These are phyloP conservation scores for Cutaneotrichosporon cutaneum DNA, from an alignment of 1,284 basidiomycete species.

Conservation along the genomic window DNA sequence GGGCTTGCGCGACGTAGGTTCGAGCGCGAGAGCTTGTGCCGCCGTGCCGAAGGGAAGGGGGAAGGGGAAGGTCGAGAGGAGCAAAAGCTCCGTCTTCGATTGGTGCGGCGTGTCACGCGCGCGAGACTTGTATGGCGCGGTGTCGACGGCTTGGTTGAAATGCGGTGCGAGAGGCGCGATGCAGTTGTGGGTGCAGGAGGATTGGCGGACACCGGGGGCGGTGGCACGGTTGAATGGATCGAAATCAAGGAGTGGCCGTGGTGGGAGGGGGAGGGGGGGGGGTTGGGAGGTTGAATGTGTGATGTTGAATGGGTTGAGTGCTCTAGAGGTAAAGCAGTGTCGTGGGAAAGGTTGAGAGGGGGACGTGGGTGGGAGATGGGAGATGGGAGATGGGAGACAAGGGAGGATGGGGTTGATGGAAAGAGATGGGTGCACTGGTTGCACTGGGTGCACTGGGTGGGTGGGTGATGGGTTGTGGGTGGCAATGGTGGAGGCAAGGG, in stretches of 20 bases:
- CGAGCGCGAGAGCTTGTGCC: conserved; percentile 5
- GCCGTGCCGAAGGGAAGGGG: neutral
- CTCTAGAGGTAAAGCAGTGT: neutral
- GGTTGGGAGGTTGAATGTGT: neutral
- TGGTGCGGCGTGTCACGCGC: neutral
- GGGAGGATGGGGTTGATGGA: no score
- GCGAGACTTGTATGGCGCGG: neutral
- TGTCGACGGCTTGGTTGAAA: neutral
- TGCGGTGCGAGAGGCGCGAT: neutral
- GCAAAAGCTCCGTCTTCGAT: neutral
- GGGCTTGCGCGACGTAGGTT: conserved; percentile 11
- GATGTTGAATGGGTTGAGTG: neutral
- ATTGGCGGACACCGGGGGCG: neutral
- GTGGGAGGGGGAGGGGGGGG: neutral
- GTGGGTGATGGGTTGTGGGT: no score
- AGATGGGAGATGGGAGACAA: no score
- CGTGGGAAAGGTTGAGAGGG: neutral
- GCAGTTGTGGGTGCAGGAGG: neutral
- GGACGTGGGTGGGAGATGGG: neutral
- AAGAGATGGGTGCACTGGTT: no score
- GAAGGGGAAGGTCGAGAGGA: neutral
- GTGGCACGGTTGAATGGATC: no score
- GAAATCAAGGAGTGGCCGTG: neutral
- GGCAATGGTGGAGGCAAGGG: no score
- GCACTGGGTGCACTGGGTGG: no score